phyloP scores from a whole-genome alignment of 2,329 filamentous ascomycete genomes.

The Myriosclerotinia scirpicola region DNA sequence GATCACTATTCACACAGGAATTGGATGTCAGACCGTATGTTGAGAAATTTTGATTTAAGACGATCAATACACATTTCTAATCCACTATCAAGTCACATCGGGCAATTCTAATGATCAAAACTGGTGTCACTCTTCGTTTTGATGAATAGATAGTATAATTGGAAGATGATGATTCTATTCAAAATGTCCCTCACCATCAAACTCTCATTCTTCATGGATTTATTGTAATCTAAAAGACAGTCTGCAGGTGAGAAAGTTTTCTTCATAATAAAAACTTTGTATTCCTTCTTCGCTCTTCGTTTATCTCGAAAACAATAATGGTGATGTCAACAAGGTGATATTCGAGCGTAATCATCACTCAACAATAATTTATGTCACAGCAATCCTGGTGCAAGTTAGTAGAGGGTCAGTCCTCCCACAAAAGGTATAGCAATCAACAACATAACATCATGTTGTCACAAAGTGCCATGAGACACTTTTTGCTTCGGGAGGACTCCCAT shows the following conservation, averaged over 20 bases:
- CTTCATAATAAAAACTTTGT: constrained; percentile 45
- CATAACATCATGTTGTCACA: constrained; percentile 22
- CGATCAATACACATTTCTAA: neutral
- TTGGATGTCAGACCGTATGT: constrained; percentile 76
- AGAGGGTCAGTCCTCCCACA: constrained; percentile 35
- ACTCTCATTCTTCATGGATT: constrained; percentile 66
- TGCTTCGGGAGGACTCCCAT: constrained; percentile 73
- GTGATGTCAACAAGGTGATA: constrained; percentile 77
- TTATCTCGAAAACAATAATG: constrained; percentile 83
- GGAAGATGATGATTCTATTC: neutral
- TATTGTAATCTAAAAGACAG: constrained; percentile 59
- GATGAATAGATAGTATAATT: neutral
- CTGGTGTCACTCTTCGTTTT: neutral
- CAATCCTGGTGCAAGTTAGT: constrained; percentile 32
- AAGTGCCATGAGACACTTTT: constrained; percentile 26
- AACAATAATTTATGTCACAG: neutral
- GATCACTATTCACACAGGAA: constrained; percentile 78
- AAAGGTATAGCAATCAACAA: constrained; percentile 40
- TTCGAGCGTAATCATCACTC: constrained; percentile 58
- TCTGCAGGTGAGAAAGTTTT: constrained; percentile 75
- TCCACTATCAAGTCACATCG: neutral
- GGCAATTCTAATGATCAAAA: neutral
- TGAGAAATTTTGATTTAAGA: constrained; percentile 61
- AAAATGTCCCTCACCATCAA: constrained; percentile 81
- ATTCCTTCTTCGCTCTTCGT: constrained; percentile 85